phyloP scores from a whole-genome alignment of 768 basidiomycete species.

The Boletus fagicola region DNA sequence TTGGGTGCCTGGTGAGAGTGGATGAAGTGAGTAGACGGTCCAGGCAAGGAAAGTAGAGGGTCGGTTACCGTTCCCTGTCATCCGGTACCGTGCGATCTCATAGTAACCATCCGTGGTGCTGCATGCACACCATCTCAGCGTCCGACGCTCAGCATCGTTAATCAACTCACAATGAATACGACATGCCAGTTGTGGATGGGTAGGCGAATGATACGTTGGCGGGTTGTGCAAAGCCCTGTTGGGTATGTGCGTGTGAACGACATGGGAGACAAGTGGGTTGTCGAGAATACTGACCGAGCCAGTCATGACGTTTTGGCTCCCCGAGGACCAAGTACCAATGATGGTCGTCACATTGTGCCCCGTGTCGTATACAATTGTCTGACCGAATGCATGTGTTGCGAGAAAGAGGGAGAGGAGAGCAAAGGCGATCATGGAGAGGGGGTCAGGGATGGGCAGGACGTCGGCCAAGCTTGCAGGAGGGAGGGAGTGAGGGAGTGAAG shows the following conservation, averaged over 20 bases:
- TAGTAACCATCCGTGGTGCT: conserved; percentile 77
- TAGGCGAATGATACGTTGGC: conserved; percentile 79
- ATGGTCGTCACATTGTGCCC: conserved; percentile 69
- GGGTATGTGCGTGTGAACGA: neutral
- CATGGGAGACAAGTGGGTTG: neutral
- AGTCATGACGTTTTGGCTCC: conserved; percentile 71
- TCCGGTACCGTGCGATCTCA: conserved; percentile 90
- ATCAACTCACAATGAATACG: conserved; percentile 77
- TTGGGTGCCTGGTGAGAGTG: conserved; percentile 55
- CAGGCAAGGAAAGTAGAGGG: neutral
- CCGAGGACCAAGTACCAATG: conserved; percentile 84
- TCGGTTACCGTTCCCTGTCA: conserved; percentile 72
- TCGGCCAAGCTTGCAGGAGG: neutral
- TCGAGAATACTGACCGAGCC: conserved; percentile 63
- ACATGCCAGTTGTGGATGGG: conserved; percentile 82
- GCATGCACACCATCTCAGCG: conserved; percentile 1
- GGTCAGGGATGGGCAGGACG: neutral
- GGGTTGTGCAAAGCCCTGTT: conserved; percentile 82
- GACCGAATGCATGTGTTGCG: conserved; percentile 32
- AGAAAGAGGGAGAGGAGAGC: conserved; percentile 27
- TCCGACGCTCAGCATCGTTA: neutral
- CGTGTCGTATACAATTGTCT: conserved; percentile 40
- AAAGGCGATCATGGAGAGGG: conserved; percentile 15
- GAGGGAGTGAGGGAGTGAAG: neutral
- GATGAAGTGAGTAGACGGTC: neutral